These are phyloP conservation scores for Lachancea nothofagi DNA, from an alignment of 805 yeast genomes.

Conservation along the genomic window DNA sequence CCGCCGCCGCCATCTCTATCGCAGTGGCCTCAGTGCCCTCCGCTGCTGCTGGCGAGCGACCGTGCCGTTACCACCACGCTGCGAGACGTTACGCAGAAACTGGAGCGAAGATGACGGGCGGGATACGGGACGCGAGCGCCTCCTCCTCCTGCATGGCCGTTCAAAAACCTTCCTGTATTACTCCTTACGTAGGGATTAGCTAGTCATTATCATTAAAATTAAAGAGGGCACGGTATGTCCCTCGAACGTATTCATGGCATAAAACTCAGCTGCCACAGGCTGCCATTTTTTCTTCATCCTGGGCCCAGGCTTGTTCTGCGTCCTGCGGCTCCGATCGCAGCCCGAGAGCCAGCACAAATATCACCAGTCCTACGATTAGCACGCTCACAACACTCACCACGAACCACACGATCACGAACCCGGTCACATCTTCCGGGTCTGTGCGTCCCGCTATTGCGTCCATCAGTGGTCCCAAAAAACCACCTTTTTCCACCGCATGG, in stretches of 20 bases:
- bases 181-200: not conserved
- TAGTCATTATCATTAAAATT: not conserved
- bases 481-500: slow-evolving; percentile 7
- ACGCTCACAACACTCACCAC: slow-evolving; percentile 9
- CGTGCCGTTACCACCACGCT: slow-evolving; percentile 6
- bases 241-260: too few relatives aligned
- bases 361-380: slow-evolving; percentile 5
- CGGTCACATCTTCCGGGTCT: slow-evolving; percentile 8
- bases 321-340: slow-evolving; percentile 4
- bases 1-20: slow-evolving; percentile 14
- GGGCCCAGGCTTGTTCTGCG: slow-evolving; percentile 1
- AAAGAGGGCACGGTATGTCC: too few relatives aligned
- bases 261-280: too few relatives aligned
- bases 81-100: slow-evolving; percentile 7
- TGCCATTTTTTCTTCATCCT: not conserved
- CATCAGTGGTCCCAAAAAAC: slow-evolving; percentile 4
- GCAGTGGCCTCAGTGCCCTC: slow-evolving; percentile 8
- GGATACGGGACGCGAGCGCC: too few relatives aligned
- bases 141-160: too few relatives aligned
- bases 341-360: slow-evolving; percentile 4
- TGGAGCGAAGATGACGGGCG: slow-evolving; percentile 8
- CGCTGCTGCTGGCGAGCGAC: slow-evolving; percentile 7
- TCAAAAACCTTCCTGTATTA: too few relatives aligned
- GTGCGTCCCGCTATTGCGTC: slow-evolving; percentile 3
- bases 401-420: slow-evolving; percentile 10